These are phyloP conservation scores for Pseudonitzschia delicatissima DNA, from an alignment of 108 stramenopile genomes.

Conservation along the genomic window DNA sequence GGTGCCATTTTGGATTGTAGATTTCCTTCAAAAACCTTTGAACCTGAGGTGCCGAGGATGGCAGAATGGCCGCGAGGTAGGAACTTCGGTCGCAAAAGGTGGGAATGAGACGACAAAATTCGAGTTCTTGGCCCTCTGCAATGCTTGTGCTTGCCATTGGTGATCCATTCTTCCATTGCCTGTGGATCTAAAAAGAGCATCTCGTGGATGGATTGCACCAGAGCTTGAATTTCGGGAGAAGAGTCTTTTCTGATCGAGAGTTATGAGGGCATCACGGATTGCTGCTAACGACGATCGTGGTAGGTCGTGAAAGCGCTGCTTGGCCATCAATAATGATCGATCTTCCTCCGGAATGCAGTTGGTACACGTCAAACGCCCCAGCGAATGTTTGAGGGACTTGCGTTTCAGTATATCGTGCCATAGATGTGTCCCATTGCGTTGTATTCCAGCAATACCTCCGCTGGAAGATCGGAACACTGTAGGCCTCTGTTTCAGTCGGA, in stretches of 20 bases:
- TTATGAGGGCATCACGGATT: neutral
- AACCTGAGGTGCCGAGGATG: neutral
- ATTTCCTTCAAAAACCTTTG: neutral
- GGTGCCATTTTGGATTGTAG: neutral
- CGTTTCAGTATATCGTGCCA: neutral
- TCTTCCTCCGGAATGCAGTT: neutral
- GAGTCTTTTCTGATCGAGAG: neutral
- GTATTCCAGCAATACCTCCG: neutral
- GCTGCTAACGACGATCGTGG: neutral
- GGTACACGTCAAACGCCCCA: neutral
- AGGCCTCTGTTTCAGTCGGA: neutral
- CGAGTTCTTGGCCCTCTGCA: neutral
- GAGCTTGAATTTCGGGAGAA: neutral
- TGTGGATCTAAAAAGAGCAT: neutral
- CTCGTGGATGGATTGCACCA: neutral
- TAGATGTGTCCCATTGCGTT: neutral
- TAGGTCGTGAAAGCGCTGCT: neutral
- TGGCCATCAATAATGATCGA: constrained; percentile 3
- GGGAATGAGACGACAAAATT: neutral
- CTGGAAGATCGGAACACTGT: neutral
- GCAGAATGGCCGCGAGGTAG: constrained; percentile 1
- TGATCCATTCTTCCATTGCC: neutral
- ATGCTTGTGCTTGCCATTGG: neutral
- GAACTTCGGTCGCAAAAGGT: neutral
- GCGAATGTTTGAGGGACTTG: neutral